Evolutionary conservation across 164 flowering plant species (phyloP).

Genomic region (Dillenia suffruticosa): DNA sequence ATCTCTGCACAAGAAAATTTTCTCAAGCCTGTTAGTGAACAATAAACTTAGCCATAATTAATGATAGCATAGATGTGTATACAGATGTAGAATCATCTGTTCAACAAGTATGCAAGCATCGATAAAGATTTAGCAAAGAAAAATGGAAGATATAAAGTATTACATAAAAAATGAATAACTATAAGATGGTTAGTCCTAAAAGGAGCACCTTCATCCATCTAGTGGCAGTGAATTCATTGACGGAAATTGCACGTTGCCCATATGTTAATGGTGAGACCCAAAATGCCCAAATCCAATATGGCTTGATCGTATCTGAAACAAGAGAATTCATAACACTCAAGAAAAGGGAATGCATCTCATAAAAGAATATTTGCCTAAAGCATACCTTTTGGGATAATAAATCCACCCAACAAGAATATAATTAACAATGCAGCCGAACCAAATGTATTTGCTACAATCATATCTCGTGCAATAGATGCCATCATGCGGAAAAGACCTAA

Average conservation of each 20-base stretch:
- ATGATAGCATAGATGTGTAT: not conserved
- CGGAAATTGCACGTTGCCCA: conserved; percentile 76
- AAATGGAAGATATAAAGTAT: not conserved
- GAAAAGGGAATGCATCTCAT: conserved; percentile 4
- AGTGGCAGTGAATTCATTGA: conserved; percentile 77
- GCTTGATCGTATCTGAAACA: conserved; percentile 51
- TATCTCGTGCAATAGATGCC: conserved; percentile 69
- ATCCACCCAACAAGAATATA: conserved; percentile 73
- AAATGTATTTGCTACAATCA: conserved; percentile 69
- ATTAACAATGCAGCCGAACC: conserved; percentile 62
- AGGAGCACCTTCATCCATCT: conserved; percentile 79
- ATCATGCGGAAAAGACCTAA: conserved; percentile 72
- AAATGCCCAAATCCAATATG: conserved; percentile 87
- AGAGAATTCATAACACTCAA: not conserved
- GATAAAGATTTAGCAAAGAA: conserved; percentile 1
- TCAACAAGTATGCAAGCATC: not conserved
- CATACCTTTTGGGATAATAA: conserved; percentile 77
- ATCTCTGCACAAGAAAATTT: conserved; percentile 38
- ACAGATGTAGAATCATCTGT: not conserved
- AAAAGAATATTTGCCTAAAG: not conserved
- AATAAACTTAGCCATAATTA: not conserved
- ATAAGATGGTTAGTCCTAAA: conserved; percentile 4
- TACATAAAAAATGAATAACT: too few species aligned
- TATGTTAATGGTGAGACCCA: conserved; percentile 89
- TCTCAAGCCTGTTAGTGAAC: conserved; percentile 1